Conservation (phyloP, 306 rosid species). For the Trifolium fragiferum region DNA sequence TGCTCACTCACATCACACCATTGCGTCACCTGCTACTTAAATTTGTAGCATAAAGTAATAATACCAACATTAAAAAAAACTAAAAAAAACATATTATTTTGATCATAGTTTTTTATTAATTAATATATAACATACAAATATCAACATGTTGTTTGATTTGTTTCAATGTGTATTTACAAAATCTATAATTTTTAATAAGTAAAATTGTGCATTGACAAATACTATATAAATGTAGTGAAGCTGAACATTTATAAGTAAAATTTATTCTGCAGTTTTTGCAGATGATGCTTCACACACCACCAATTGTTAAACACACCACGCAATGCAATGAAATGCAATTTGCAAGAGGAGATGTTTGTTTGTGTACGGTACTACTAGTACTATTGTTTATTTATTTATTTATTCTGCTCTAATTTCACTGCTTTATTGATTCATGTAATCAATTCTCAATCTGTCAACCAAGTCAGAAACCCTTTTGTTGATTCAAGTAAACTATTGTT, state of each 20-base stretch:
- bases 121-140: too few relatives aligned
- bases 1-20: background rate
- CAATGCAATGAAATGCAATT: conserved; percentile 9
- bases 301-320: conserved; percentile 35
- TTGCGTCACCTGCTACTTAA: conserved; percentile 13
- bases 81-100: too few relatives aligned
- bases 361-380: conserved; percentile 1
- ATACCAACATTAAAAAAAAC: background rate
- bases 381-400: background rate
- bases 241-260: too few relatives aligned
- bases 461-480: conserved; percentile 3
- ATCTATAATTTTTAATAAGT: too few relatives aligned
- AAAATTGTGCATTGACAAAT: too few relatives aligned
- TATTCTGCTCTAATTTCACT: conserved; percentile 17
- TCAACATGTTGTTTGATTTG: too few relatives aligned
- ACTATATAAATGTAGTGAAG: too few relatives aligned
- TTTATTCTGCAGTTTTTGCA: conserved; percentile 40
- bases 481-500: background rate
- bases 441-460: conserved; percentile 7
- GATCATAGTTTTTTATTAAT: too few relatives aligned
- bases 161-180: too few relatives aligned
- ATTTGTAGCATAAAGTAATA: conserved; percentile 18
- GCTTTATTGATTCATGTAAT: conserved; percentile 50
- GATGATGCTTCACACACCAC: conserved; percentile 1
- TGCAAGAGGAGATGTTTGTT: conserved; percentile 17